phyloP scores from a whole-genome alignment of 2,329 filamentous ascomycete species.

The Colletotrichum sp. region DNA sequence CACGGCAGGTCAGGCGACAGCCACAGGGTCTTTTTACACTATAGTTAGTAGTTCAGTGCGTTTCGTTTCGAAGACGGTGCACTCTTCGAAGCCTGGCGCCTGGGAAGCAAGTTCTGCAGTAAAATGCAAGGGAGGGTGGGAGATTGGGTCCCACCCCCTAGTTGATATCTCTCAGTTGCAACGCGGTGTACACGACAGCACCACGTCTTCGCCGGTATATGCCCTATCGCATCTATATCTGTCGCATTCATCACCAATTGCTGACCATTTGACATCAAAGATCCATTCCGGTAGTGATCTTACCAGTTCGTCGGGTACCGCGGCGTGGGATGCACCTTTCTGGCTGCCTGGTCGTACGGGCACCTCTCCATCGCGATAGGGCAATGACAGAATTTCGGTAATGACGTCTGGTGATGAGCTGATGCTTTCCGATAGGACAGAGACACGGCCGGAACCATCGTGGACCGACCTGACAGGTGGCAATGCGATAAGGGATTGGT shows the following conservation, averaged over 20 bases:
- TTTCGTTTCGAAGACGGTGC: not conserved
- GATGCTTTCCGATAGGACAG: not conserved
- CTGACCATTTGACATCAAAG: not conserved
- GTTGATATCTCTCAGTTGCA: not conserved
- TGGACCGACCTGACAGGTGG: not conserved
- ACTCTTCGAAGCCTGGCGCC: not conserved
- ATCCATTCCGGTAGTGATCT: not conserved
- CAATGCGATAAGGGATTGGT: not conserved
- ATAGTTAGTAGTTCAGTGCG: not conserved
- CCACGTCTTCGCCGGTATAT: constrained; percentile 6
- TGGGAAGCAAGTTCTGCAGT: not conserved
- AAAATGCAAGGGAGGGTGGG: not conserved
- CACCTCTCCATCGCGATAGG: not conserved
- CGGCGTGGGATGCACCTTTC: not conserved
- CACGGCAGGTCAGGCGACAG: not conserved
- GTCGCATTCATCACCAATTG: not conserved
- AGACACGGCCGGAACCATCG: not conserved
- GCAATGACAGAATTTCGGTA: not conserved
- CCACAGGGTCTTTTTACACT: not conserved
- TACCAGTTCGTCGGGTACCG: not conserved
- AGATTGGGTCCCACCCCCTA: constrained; percentile 4
- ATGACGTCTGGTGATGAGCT: not conserved
- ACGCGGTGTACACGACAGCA: not conserved
- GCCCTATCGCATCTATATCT: constrained; percentile 3
- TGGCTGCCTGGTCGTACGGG: not conserved